Conservation (phyloP, 192 early-diverging fungal species). For the Backusella tarrabulga region DNA sequence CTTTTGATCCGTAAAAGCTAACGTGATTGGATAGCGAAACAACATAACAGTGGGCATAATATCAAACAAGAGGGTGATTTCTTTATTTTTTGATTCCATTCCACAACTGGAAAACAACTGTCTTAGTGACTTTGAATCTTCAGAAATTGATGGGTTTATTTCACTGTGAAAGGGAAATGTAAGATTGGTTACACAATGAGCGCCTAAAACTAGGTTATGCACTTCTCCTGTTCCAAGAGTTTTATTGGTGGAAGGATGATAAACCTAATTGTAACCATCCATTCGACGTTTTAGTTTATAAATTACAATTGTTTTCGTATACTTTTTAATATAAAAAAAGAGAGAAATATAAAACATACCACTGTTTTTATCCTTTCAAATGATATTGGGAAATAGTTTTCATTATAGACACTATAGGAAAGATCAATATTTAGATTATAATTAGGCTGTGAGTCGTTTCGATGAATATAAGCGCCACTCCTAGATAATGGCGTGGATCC, state of each 20-base stretch:
- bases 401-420: not conserved
- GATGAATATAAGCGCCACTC: not conserved
- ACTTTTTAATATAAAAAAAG: not conserved
- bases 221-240: constrained; percentile 45
- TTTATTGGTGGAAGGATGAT: constrained; percentile 42
- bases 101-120: constrained; percentile 47
- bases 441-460: not conserved
- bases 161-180: constrained; percentile 43
- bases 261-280: constrained; percentile 37
- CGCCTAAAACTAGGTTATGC: constrained; percentile 37
- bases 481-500: not conserved
- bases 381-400: not conserved
- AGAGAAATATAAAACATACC: not conserved
- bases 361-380: constrained; percentile 12
- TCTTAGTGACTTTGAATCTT: constrained; percentile 29
- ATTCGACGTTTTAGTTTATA: not conserved
- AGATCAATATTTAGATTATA: not conserved
- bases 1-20: constrained; percentile 18
- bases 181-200: constrained; percentile 34
- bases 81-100: constrained; percentile 22
- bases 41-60: constrained; percentile 20
- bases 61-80: constrained; percentile 14
- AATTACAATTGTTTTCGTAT: not conserved
- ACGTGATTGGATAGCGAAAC: constrained; percentile 15
- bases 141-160: constrained; percentile 32